Evolutionary conservation across 176 grass and related monocot genomes (phyloP).

Genomic region (Musa beccarii): DNA sequence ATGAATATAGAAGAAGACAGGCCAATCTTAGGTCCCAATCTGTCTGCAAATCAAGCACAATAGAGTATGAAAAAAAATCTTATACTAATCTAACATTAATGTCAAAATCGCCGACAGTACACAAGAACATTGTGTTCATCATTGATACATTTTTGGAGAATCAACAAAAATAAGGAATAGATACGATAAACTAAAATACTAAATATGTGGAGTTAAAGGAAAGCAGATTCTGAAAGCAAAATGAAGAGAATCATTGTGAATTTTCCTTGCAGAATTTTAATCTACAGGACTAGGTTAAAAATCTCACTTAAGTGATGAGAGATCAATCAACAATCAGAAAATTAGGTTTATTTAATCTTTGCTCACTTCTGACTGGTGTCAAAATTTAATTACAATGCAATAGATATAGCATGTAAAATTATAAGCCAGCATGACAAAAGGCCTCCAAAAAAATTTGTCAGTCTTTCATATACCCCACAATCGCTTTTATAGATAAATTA

Average conservation of each 20-base stretch:
- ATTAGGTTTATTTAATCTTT: background rate
- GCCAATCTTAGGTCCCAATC: constrained; percentile 92
- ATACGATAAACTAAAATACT: background rate
- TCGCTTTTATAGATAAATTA: too few species aligned
- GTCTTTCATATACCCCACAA: too few species aligned
- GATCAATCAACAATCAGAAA: background rate
- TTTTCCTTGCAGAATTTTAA: background rate
- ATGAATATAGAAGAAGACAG: constrained; percentile 74
- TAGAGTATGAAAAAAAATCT: background rate
- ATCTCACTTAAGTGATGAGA: background rate
- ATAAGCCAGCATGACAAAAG: too few species aligned
- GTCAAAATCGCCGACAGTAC: background rate
- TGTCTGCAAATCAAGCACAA: constrained; percentile 33
- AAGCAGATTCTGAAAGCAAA: background rate
- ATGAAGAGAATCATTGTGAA: too few species aligned
- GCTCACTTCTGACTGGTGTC: background rate
- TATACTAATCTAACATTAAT: background rate
- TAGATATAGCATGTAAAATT: background rate
- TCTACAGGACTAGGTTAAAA: background rate
- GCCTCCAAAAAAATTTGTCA: too few species aligned
- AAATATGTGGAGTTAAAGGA: background rate
- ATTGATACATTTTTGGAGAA: background rate
- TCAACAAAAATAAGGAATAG: background rate
- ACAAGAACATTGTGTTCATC: background rate
- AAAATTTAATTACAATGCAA: background rate